These are phyloP conservation scores for Asterochloris erici DNA, from an alignment of 139 green algal genomes.

Conservation along the genomic window DNA sequence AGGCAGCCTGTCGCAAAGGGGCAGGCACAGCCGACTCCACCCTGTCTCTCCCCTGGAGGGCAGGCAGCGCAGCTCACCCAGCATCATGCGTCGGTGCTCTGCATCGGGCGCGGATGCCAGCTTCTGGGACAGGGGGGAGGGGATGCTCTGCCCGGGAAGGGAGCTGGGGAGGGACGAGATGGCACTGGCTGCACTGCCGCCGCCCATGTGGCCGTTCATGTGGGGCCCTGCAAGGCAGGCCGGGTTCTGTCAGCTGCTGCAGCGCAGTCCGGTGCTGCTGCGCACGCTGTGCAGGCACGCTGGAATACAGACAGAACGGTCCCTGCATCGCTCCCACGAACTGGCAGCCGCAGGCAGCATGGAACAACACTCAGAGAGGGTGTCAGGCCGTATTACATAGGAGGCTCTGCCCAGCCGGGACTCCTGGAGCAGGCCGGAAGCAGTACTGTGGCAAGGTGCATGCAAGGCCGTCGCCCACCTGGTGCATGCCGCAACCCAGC, in stretches of 20 bases:
- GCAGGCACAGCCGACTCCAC: not conserved
- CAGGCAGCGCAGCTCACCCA: not conserved
- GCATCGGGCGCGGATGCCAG: not conserved
- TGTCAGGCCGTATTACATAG: no score
- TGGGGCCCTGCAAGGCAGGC: not conserved
- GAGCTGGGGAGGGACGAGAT: conserved; percentile 6
- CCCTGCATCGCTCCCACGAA: no score
- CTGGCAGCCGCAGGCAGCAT: no score
- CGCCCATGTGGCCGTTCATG: not conserved
- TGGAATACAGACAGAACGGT: no score
- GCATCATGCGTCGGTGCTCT: not conserved
- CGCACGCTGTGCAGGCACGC: no score
- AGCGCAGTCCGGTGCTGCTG: no score
- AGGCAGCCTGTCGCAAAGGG: not conserved
- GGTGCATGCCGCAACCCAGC: not conserved
- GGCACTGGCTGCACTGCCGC: conserved; percentile 7
- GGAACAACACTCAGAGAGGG: no score
- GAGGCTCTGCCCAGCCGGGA: no score
- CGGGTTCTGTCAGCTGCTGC: no score
- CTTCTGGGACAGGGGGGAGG: conserved; percentile 7
- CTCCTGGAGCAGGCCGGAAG: no score
- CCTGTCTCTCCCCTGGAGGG: no score
- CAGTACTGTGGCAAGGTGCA: no score
- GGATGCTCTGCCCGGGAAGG: not conserved
- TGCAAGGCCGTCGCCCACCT: not conserved